These are phyloP conservation scores for Sporothrix sp. DNA, from an alignment of 2,329 filamentous ascomycete genomes.

Conservation along the genomic window DNA sequence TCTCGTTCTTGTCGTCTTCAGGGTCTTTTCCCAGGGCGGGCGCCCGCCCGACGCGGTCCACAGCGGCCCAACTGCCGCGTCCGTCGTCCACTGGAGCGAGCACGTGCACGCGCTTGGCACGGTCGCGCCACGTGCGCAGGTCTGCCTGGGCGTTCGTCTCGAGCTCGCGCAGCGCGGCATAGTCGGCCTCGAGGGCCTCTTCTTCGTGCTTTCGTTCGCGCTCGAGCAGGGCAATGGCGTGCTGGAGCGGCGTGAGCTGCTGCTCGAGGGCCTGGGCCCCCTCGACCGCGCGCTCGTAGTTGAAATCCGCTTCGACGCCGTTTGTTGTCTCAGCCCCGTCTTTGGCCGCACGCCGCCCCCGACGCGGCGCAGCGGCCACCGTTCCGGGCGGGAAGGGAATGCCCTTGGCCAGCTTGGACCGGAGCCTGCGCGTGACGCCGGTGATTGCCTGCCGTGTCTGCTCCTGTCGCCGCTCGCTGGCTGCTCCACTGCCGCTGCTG, in stretches of 20 bases:
- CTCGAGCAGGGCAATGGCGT: conserved; percentile 51
- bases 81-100: conserved; percentile 34
- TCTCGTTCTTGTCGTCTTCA: not conserved
- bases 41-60: conserved; percentile 6
- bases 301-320: conserved; percentile 48
- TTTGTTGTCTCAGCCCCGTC: conserved; percentile 23
- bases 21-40: not conserved
- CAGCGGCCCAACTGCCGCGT: not conserved
- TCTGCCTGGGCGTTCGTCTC: conserved; percentile 49
- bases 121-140: conserved; percentile 40
- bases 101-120: conserved; percentile 39
- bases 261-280: conserved; percentile 46
- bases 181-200: conserved; percentile 45
- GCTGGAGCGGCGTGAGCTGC: conserved; percentile 51
- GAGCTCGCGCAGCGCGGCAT: conserved; percentile 39
- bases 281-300: conserved; percentile 55
- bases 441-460: conserved; percentile 48
- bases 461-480: conserved; percentile 32
- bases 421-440: conserved; percentile 44
- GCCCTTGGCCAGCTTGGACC: conserved; percentile 47
- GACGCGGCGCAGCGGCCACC: not conserved
- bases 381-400: conserved; percentile 54
- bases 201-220: conserved; percentile 49
- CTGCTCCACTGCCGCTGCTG: not conserved
- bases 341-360: not conserved